Evolutionary conservation across 768 basidiomycete genomes (phyloP).

Genomic region (Filobasidium wieringae): DNA sequence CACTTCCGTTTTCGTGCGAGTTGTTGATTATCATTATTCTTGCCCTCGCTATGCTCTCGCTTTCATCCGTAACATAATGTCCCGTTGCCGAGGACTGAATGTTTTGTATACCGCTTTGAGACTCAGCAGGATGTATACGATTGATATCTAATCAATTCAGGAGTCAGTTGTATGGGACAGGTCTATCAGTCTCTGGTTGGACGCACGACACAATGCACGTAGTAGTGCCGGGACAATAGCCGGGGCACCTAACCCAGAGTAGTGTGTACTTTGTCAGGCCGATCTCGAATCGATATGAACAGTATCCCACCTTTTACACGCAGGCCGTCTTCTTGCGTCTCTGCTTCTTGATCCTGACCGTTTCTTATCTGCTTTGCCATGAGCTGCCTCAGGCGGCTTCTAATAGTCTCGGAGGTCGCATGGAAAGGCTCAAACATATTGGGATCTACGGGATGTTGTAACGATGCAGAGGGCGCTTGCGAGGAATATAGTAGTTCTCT

Average conservation of each 20-base stretch:
- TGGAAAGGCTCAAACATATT: constrained; percentile 79
- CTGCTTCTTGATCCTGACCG: constrained; percentile 33
- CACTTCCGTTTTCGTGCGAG: constrained; percentile 50
- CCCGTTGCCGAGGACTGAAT: constrained; percentile 21
- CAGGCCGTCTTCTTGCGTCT: constrained; percentile 42
- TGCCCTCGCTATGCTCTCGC: constrained; percentile 40
- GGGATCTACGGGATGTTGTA: constrained; percentile 32
- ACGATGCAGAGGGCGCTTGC: constrained; percentile 30
- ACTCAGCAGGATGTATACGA: constrained; percentile 43
- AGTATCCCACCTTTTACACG: constrained; percentile 32
- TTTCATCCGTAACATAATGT: constrained; percentile 12
- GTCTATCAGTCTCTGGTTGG: neutral
- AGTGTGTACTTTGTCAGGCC: constrained; percentile 45
- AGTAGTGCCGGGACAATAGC: constrained; percentile 76
- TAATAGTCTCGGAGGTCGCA: constrained; percentile 57
- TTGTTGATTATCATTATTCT: constrained; percentile 73
- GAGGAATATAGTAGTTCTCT: constrained; percentile 72
- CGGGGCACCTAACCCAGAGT: constrained; percentile 21
- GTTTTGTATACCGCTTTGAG: constrained; percentile 17
- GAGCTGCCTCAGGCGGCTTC: constrained; percentile 52
- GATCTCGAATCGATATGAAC: constrained; percentile 22
- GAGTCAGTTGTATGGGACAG: neutral
- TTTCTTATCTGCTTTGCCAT: constrained; percentile 41
- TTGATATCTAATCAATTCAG: constrained; percentile 50
- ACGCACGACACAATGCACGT: constrained; percentile 80